Conservation (phyloP, 805 yeast genomes). For the Candida piceae region DNA sequence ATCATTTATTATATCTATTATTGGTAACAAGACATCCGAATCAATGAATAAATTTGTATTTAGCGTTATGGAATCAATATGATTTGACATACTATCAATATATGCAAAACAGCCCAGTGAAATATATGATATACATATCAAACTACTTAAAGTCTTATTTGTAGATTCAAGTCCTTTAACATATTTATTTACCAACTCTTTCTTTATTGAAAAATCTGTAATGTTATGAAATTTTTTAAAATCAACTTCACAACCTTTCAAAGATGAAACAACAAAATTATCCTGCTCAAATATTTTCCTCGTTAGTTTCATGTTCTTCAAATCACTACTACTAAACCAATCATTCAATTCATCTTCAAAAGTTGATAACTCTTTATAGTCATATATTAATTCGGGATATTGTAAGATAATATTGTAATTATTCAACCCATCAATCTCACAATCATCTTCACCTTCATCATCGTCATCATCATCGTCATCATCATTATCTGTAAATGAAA, state of each 20-base stretch:
- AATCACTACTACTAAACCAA: conserved; percentile 33
- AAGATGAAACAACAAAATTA: not conserved
- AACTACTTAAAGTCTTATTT: conserved; percentile 4
- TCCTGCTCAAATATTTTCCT: conserved; percentile 4
- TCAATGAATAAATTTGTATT: conserved; percentile 20
- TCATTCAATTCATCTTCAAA: conserved; percentile 37
- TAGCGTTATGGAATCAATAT: conserved; percentile 19
- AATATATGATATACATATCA: conserved; percentile 24
- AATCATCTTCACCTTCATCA: conserved; percentile 18
- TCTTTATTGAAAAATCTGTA: not conserved
- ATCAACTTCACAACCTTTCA: not conserved
- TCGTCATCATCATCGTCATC: conserved; percentile 23
- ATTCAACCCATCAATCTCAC: conserved; percentile 29
- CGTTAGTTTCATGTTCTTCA: conserved; percentile 19
- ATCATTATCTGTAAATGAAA: conserved; percentile 22
- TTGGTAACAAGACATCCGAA: conserved; percentile 7
- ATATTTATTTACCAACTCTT: not conserved
- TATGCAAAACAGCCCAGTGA: conserved; percentile 28
- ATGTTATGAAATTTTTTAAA: not conserved
- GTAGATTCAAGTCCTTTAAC: not conserved
- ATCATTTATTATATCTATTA: conserved; percentile 10
- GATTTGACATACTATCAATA: conserved; percentile 15
- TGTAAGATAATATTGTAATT: conserved; percentile 30
- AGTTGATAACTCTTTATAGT: conserved; percentile 32
- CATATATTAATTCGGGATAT: conserved; percentile 41